Percentiles rank a stretch among this genome's conserved stretches.
Evolutionary conservation across 164 flowering plant species (phyloP).

Genomic region (Stephania japonica): DNA sequence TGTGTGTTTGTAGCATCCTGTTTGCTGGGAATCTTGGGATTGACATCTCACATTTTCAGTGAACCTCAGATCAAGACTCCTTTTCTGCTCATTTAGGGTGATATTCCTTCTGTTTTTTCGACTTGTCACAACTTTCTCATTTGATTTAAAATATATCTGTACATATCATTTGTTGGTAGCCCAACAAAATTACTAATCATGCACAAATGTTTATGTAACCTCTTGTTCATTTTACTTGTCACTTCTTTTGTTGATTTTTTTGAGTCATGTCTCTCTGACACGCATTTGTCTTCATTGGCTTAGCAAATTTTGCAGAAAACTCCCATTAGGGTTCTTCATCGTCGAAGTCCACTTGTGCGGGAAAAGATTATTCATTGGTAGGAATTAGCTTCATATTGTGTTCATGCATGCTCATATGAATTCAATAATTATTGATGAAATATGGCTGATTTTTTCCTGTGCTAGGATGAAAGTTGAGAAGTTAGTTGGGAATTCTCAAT

Average conservation of each 20-base stretch:
- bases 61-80: no score
- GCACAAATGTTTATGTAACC: no score
- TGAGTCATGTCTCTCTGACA: neutral
- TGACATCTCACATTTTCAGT: no score
- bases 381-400: constrained; percentile 7
- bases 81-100: no score
- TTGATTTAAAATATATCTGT: no score
- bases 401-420: neutral
- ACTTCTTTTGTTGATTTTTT: neutral
- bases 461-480: constrained; percentile 79
- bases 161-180: no score
- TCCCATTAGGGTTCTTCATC: constrained; percentile 92
- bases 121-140: no score
- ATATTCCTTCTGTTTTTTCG: no score
- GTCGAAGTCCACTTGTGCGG: constrained; percentile 93
- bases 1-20: no score
- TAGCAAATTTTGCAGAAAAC: constrained; percentile 80
- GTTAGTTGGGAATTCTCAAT: constrained; percentile 67
- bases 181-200: no score
- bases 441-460: constrained; percentile 7
- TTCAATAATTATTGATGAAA: neutral
- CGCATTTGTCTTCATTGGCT: constrained; percentile 2
- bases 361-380: constrained; percentile 88
- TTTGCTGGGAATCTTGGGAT: no score
- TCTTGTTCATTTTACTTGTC: neutral